Evolutionary conservation across 306 rosid species (phyloP), one percentile per base, ranked within the genome.

Genomic region (Lablab purpureus): DNA sequence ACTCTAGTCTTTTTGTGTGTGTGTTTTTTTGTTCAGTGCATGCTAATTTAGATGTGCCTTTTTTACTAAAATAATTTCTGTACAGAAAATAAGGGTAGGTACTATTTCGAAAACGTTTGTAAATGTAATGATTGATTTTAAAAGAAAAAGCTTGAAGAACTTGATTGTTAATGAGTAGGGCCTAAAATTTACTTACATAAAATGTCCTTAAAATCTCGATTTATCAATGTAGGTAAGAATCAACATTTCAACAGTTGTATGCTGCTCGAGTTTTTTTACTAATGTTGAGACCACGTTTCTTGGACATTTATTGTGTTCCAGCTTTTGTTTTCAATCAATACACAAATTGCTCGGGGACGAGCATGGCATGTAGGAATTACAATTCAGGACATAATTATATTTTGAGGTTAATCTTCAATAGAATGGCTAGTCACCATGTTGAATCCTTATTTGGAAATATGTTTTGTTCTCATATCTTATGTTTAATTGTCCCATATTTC

Each of bases 211-310:
- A 34, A 43, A 3, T 37, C 45, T 76, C 77, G 55, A 46, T 76
- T 56, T 50, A 71, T 65, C 46, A 32, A 27, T 36, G 60, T 15
- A 13, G 37, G 50, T 23, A 52, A 11, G 64, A 76, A 55, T 34
- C 18, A 47, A 10, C 62, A 43, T 7, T 71, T 78, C 25, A 22
- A n/a, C 45, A 19, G 54, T 30, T 62, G 28, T 54, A 67, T 84
- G 72, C 60, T 64, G 36, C 47, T 64, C 18, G 41, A 14, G 34
- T 55, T 74, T 75, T 34, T 34, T 19, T 0, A 30, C 27, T 22
- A 55, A 58, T 76, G 52, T 49, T 50, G 19, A 37, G 64, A 60
- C 18, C 27, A 30, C 14, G 43, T n/a, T 74, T 46, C 68, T 27
- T 43, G 43, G 43, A n/a, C 40, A 7, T 63, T 19, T 60, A 0